phyloP scores from a whole-genome alignment of 2,329 filamentous ascomycete species.

The Colletotrichum falcatum region DNA sequence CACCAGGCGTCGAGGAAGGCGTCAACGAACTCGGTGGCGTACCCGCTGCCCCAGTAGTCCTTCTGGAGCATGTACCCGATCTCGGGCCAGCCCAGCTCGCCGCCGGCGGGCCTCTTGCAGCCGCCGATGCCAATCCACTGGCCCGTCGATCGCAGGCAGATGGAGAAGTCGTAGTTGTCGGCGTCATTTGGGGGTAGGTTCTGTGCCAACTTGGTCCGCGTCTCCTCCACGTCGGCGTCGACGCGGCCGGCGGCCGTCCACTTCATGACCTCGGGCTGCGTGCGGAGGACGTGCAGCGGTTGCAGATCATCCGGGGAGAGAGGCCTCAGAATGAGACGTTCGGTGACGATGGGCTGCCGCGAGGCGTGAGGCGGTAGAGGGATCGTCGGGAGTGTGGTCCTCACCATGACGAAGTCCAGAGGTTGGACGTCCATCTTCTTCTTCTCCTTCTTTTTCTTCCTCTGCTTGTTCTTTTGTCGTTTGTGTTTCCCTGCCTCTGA shows the following conservation, averaged over 20 bases:
- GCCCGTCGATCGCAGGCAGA: constrained; percentile 60
- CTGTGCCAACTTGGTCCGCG: constrained; percentile 53
- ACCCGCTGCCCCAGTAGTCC: constrained; percentile 67
- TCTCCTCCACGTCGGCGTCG: constrained; percentile 59
- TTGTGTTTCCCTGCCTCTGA: neutral
- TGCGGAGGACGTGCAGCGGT: constrained; percentile 64
- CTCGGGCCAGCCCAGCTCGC: constrained; percentile 65
- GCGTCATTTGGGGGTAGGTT: constrained; percentile 63
- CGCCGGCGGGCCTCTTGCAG: constrained; percentile 52
- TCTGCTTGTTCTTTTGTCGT: neutral
- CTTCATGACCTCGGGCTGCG: constrained; percentile 71
- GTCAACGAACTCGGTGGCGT: constrained; percentile 67
- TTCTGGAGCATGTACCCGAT: constrained; percentile 68
- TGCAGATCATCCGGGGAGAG: constrained; percentile 62
- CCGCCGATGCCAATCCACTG: constrained; percentile 66
- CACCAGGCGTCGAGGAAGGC: constrained; percentile 62
- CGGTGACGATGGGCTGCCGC: constrained; percentile 59
- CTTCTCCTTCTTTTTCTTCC: neutral
- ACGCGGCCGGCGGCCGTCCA: constrained; percentile 60
- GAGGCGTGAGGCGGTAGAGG: constrained; percentile 56
- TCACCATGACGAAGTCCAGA: constrained; percentile 54
- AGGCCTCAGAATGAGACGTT: constrained; percentile 67
- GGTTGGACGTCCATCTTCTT: constrained; percentile 32
- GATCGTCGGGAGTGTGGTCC: constrained; percentile 59
- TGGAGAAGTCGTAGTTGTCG: constrained; percentile 67